phyloP scores from a whole-genome alignment of 2,329 filamentous ascomycete species.

The Fusarium solani-melongenae region DNA sequence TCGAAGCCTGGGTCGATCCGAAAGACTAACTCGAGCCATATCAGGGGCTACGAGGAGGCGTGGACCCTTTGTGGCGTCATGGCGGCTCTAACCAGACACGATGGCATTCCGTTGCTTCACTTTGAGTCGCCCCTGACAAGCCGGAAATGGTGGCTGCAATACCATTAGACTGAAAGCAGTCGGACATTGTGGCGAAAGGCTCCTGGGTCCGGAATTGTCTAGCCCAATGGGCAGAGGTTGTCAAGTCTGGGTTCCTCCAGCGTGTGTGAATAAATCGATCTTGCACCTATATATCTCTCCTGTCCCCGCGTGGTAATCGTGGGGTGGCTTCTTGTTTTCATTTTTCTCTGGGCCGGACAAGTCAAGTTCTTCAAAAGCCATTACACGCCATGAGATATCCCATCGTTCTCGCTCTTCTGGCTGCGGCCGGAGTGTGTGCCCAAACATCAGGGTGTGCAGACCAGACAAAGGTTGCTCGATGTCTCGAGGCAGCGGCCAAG shows the following conservation, averaged over 20 bases:
- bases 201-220: background rate
- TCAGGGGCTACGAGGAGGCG: background rate
- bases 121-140: background rate
- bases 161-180: background rate
- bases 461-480: background rate
- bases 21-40: background rate
- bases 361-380: background rate
- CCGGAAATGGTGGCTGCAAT: background rate
- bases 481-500: slow-evolving; percentile 17
- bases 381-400: slow-evolving; percentile 3
- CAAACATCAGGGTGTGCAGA: slow-evolving; percentile 8
- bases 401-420: slow-evolving; percentile 1
- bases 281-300: background rate
- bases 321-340: background rate
- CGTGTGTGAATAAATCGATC: background rate
- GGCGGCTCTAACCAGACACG: background rate
- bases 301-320: rapidly evolving
- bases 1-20: background rate
- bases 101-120: background rate
- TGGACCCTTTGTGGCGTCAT: background rate
- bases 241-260: background rate
- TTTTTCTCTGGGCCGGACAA: background rate
- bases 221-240: background rate
- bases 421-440: background rate
- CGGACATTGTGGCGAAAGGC: background rate